These are phyloP conservation scores for Penicillium mononematosum DNA, from an alignment of 495 filamentous ascomycete genomes.

Conservation along the genomic window DNA sequence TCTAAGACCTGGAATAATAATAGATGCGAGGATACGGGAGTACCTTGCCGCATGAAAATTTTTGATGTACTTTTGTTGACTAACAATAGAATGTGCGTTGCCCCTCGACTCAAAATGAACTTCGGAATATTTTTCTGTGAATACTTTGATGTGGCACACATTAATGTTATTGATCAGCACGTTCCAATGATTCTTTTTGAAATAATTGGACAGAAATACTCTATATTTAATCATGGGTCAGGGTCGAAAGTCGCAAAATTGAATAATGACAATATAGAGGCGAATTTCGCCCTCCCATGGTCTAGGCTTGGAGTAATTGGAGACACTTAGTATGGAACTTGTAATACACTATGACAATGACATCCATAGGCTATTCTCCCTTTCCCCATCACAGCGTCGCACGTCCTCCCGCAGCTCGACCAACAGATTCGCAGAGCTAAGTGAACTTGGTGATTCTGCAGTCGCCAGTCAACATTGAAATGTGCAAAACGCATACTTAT, in stretches of 20 bases:
- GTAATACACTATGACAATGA: conserved; percentile 10
- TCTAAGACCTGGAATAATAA: conserved; percentile 20
- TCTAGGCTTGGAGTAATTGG: conserved; percentile 6
- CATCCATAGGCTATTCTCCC: not conserved
- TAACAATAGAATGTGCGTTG: not conserved
- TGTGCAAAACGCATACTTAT: conserved; percentile 5
- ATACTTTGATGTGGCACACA: not conserved
- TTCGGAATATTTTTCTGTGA: not conserved
- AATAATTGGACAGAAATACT: not conserved
- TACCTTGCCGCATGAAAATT: conserved; percentile 2
- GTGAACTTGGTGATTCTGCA: conserved; percentile 27
- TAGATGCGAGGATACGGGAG: conserved; percentile 7
- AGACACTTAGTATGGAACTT: not conserved
- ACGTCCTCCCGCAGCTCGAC: conserved; percentile 14
- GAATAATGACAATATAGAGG: not conserved
- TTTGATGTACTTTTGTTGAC: conserved; percentile 6
- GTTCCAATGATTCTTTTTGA: not conserved
- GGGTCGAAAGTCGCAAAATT: conserved; percentile 1
- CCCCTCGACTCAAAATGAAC: not conserved
- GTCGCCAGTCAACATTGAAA: conserved; percentile 11
- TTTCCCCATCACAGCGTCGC: conserved; percentile 7
- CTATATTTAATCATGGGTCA: not conserved
- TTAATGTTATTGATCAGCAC: not conserved
- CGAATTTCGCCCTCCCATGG: not conserved
- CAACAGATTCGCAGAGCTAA: conserved; percentile 14